phyloP scores from a whole-genome alignment of 2,329 filamentous ascomycete species.

The Monilinia polystroma region DNA sequence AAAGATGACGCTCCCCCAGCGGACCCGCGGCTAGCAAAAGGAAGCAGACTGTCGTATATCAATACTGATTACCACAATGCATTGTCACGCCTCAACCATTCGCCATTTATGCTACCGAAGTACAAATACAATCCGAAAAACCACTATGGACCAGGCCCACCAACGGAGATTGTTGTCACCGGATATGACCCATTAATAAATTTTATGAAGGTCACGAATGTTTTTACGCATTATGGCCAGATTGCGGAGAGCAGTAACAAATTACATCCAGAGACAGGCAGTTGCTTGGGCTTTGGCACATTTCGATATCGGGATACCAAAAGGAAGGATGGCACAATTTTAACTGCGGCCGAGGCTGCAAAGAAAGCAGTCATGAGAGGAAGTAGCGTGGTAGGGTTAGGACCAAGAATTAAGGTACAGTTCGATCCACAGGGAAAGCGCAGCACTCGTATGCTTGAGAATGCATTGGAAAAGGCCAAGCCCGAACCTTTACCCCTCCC shows the following conservation, averaged over 20 bases:
- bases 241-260: constrained; percentile 91
- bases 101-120: constrained; percentile 76
- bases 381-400: constrained; percentile 75
- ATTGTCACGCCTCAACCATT: constrained; percentile 68
- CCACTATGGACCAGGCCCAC: constrained; percentile 84
- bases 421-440: constrained; percentile 85
- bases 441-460: constrained; percentile 75
- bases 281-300: constrained; percentile 88
- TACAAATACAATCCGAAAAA: constrained; percentile 80
- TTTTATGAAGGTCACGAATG: constrained; percentile 71
- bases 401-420: constrained; percentile 69
- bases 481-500: constrained; percentile 32
- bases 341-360: constrained; percentile 76
- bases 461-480: constrained; percentile 66
- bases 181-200: constrained; percentile 91
- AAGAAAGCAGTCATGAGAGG: constrained; percentile 75
- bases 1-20: constrained; percentile 75
- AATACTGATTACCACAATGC: constrained; percentile 66
- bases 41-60: constrained; percentile 65
- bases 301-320: constrained; percentile 81
- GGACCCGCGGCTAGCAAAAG: constrained; percentile 77
- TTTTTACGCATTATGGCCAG: constrained; percentile 80
- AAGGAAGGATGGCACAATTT: constrained; percentile 43
- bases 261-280: constrained; percentile 91
- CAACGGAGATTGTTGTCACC: constrained; percentile 88